These are phyloP conservation scores for Noccaea bulbosa DNA, from an alignment of 345 rosid genomes.

Conservation along the genomic window DNA sequence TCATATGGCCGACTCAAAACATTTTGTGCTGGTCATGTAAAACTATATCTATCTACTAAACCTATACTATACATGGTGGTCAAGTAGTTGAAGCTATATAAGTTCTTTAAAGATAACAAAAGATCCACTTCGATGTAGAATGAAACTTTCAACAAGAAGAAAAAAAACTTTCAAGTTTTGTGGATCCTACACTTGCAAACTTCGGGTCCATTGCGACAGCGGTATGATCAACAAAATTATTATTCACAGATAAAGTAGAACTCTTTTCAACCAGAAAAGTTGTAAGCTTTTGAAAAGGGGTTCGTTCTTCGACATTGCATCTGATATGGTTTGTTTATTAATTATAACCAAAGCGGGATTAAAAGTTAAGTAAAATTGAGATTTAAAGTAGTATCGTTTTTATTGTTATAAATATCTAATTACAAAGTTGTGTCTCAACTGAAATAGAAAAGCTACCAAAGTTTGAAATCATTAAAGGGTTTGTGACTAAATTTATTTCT, in stretches of 20 bases:
- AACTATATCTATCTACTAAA: background rate
- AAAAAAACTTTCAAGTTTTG: background rate
- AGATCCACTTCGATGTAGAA: background rate
- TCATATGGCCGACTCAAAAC: background rate
- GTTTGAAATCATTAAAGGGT: conserved; percentile 24
- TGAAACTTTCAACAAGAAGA: background rate
- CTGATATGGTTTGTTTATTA: conserved; percentile 6
- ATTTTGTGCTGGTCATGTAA: background rate
- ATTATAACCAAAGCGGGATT: background rate
- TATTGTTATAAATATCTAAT: conserved; percentile 7
- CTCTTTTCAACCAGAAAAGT: conserved; percentile 34
- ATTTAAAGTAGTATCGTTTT: background rate
- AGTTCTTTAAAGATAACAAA: conserved; percentile 5
- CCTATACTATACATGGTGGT: too few relatives aligned
- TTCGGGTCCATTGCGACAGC: conserved; percentile 29
- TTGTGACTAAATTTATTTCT: background rate
- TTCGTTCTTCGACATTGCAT: conserved; percentile 30
- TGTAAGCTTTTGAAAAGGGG: conserved; percentile 32
- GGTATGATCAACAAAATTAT: conserved; percentile 16
- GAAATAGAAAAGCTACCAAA: conserved; percentile 12
- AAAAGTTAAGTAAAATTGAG: conserved; percentile 15
- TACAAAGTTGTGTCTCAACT: conserved; percentile 20
- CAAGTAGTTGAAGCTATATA: too few relatives aligned
- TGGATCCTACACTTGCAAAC: conserved; percentile 20
- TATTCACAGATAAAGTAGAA: conserved; percentile 23